A percentile compares a stretch with the other conserved stretches of the same genome.
These are phyloP conservation scores for Curvularia sp. DNA, from an alignment of 2,329 filamentous ascomycete species.

Conservation along the genomic window DNA sequence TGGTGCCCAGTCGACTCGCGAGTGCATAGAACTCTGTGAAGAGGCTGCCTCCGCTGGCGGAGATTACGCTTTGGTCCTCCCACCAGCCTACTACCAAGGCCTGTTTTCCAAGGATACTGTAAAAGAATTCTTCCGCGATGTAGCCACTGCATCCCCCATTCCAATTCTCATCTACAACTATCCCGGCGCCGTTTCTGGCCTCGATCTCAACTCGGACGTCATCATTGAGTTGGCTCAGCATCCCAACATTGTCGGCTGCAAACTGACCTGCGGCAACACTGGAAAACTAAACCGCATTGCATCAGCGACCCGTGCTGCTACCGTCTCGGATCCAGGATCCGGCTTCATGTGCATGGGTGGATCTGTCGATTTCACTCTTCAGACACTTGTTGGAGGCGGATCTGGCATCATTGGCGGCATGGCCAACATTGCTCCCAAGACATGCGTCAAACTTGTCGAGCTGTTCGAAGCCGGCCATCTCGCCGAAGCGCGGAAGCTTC, in stretches of 20 bases:
- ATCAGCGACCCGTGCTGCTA: constrained; percentile 57
- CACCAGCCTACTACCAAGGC: constrained; percentile 76
- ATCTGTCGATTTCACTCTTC: constrained; percentile 75
- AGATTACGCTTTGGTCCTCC: constrained; percentile 77
- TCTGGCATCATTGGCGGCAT: constrained; percentile 75
- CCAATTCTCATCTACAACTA: constrained; percentile 75
- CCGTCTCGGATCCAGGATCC: constrained; percentile 49
- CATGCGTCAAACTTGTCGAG: constrained; percentile 67
- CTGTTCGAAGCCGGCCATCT: constrained; percentile 67
- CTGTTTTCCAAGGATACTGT: constrained; percentile 68
- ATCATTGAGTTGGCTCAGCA: constrained; percentile 67
- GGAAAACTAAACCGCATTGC: constrained; percentile 69
- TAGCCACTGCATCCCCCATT: constrained; percentile 68
- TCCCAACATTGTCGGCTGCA: constrained; percentile 71
- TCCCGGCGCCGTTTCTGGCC: constrained; percentile 67
- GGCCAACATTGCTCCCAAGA: constrained; percentile 72
- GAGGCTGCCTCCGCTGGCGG: constrained; percentile 74
- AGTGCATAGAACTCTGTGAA: constrained; percentile 72
- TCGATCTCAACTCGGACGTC: constrained; percentile 69
- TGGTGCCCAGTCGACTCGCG: constrained; percentile 74
- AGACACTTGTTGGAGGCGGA: constrained; percentile 72
- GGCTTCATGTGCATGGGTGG: constrained; percentile 75
- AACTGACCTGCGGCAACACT: constrained; percentile 74
- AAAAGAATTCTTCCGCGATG: constrained; percentile 69
- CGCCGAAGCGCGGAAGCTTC: constrained; percentile 67